A percentile compares a stretch with the other conserved stretches of the same genome.
phyloP scores from a whole-genome alignment of 768 basidiomycete genomes.

The Pleurotus tuber-regium region DNA sequence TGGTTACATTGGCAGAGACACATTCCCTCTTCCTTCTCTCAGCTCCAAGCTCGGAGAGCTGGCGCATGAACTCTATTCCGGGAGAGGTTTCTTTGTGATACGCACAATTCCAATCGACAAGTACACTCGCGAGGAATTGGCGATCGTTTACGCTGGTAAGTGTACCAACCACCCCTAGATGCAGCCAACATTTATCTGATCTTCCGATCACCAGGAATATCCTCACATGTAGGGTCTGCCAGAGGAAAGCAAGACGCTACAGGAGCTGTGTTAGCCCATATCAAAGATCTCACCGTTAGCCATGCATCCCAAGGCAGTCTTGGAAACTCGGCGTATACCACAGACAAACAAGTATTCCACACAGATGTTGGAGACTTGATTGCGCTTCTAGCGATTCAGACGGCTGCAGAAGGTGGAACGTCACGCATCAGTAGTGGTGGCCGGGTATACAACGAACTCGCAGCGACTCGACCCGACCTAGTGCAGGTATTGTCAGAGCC shows the following conservation, averaged over 20 bases:
- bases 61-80: slow-evolving; percentile 40
- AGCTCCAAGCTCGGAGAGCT: slow-evolving; percentile 31
- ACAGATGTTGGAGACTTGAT: slow-evolving; percentile 47
- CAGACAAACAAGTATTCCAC: slow-evolving; percentile 50
- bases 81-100: slow-evolving; percentile 48
- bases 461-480: slow-evolving; percentile 42
- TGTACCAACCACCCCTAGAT: slow-evolving; percentile 15
- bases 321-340: slow-evolving; percentile 45
- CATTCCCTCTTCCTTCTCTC: slow-evolving; percentile 43
- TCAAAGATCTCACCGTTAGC: slow-evolving; percentile 43
- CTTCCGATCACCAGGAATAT: slow-evolving; percentile 34
- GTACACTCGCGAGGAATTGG: slow-evolving; percentile 37
- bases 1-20: slow-evolving; percentile 34
- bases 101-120: slow-evolving; percentile 42
- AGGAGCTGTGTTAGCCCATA: slow-evolving; percentile 42
- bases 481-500: slow-evolving; percentile 37
- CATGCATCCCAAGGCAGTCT: slow-evolving; percentile 41
- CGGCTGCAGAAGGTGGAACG: slow-evolving; percentile 41
- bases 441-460: slow-evolving; percentile 45
- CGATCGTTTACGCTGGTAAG: slow-evolving; percentile 43
- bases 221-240: slow-evolving; percentile 42
- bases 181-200: slow-evolving; percentile 19
- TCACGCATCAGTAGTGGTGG: slow-evolving; percentile 43
- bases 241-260: slow-evolving; percentile 43
- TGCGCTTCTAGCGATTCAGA: slow-evolving; percentile 39